These are phyloP conservation scores for Venturiaceae sp. DNA, from an alignment of 2,329 filamentous ascomycete genomes.

Conservation along the genomic window DNA sequence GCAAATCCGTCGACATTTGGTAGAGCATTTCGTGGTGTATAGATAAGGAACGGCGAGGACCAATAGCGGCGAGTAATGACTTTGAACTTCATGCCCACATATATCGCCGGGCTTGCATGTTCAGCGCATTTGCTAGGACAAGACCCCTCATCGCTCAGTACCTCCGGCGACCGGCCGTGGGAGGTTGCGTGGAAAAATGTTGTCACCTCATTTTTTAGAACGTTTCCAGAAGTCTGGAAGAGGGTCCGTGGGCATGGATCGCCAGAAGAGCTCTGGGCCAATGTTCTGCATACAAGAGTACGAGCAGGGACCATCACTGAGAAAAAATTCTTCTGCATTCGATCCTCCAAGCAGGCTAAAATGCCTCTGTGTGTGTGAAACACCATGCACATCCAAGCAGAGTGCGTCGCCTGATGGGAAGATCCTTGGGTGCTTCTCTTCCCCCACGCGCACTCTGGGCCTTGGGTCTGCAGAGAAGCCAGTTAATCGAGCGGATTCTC, in stretches of 20 bases:
- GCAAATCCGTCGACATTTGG: not conserved
- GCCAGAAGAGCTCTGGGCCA: not conserved
- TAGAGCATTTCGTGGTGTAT: slow-evolving; percentile 1
- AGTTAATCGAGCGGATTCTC: not conserved
- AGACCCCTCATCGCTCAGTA: not conserved
- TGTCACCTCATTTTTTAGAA: not conserved
- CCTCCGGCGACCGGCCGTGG: not conserved
- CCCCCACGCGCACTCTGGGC: not conserved
- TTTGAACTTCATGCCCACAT: too few relatives aligned
- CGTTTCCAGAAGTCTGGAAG: not conserved
- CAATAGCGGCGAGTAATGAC: not conserved
- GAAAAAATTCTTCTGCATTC: not conserved
- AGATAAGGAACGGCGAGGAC: not conserved
- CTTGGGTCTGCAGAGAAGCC: not conserved
- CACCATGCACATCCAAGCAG: not conserved
- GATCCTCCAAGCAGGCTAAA: not conserved
- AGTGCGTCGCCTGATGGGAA: not conserved
- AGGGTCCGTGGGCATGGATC: not conserved
- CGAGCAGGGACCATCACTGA: not conserved
- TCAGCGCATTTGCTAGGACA: not conserved
- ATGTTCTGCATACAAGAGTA: not conserved
- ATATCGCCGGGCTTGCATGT: not conserved
- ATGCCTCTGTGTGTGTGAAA: not conserved
- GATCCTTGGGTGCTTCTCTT: not conserved
- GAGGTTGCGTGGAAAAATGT: not conserved